Evolutionary conservation across 2,329 filamentous ascomycete species (phyloP), one percentile per base, ranked within the genome.

Genomic region (Aschersonia sp.): DNA sequence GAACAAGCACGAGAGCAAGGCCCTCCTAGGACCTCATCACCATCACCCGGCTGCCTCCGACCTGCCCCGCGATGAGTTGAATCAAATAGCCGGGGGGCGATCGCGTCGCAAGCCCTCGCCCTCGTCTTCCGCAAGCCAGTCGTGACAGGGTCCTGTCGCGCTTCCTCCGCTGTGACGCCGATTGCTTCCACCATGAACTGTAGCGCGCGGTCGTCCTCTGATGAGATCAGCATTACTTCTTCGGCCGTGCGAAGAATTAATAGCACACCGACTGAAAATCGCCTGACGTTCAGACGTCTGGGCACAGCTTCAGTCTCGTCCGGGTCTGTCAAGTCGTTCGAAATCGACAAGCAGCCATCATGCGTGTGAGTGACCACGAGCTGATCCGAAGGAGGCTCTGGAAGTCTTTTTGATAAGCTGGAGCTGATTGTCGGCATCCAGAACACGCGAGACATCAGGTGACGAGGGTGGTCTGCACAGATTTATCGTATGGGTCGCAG

Each of bases 401-500:
- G 20, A n/a, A 6, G n/a, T 42, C 30, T 30, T 20, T 20, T 29
- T 47, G 41, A 46, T n/a, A 43, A 41, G 30, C 45, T 50, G 48
- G 20, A n/a, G 40, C 54, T 55, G 50, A 54, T 50, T 52, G 43
- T 42, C 40, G 45, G 46, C 31, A 44, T 40, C 31, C 53, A 75
- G 73, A 43, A 66, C 65, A 53, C 68, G 67, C 51, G 65, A 69
- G 44, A 68, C 66, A 29, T 60, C 65, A 9, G 64, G 61, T 31
- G 67, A 74, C 50, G 71, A 75, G 54, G 77, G 74, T 55, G 70
- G 70, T 28, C 65, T 72, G 43, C 67, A 77, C 54, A 65, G 70
- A 49, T 78, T 78, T 59, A 70, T 78, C 53, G 71, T 74, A 46
- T 78, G 75, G 74, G 70, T 68, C 35, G 75, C 74, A 44, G 65